Evolutionary conservation across 2,329 filamentous ascomycete species (phyloP), one percentile per base, ranked within the genome.

Genomic region (Ustulina deusta): DNA sequence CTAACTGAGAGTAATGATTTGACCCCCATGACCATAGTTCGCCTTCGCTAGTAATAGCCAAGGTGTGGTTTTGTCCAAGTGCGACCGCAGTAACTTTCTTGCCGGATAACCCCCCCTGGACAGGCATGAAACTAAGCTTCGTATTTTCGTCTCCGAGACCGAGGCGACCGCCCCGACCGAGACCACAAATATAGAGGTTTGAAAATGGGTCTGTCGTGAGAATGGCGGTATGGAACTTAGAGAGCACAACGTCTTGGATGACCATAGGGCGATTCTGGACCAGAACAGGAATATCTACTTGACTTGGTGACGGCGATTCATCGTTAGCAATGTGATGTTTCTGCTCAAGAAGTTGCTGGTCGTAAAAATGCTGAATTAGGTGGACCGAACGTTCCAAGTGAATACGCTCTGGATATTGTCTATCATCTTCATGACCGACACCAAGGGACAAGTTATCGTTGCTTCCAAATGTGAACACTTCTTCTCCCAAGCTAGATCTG

Each of bases 11-110:
- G 76, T 89, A 90, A 7, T 86, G 89, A 74, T 97, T 98, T 71
- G 91, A 92, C 7, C 96, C 96, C 96, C 96, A 99, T 1, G 93
- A 96, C 84, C 93, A 97, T 6, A 97, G 88, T 72, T 97, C 93
- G n/a, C 96, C 95, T 61, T 90, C 86, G n/a, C 90, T 90, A 3
- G 93, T 92, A 6, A 98, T 83, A 1, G 93, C 95, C 78, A 99
- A 85, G 2, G 92, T 93, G 78, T 99, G 96, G 72, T 97, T 96
- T 76, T 97, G 93, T 0, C 96, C 96, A 2, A 99, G 85, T 1
- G 94, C 93, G 54, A 97, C 86, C n/a, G 89, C 87, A 2, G 87
- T 82, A 5, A 97, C 86, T 73, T 89, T 92, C 77, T 90, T 94
- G 59, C 93, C 91, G 0, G 86, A 83, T 3, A 97, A 82, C 1